phyloP scores from a whole-genome alignment of 768 basidiomycete species.

The Tricholoma saponaceum region DNA sequence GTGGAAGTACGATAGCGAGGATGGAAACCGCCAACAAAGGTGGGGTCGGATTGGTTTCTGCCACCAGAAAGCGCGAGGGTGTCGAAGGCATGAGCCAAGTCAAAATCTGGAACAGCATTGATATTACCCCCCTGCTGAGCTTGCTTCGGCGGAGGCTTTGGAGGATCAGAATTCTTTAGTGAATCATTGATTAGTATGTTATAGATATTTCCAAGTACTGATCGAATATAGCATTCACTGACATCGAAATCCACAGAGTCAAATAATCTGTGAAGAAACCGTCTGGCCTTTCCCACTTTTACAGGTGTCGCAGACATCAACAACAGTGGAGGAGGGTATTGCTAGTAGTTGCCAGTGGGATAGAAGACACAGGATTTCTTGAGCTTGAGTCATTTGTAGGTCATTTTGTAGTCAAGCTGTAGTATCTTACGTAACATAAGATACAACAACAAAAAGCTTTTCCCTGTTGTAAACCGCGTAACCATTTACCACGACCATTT shows the following conservation, averaged over 20 bases:
- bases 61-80: slow-evolving; percentile 18
- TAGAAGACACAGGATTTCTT: not conserved
- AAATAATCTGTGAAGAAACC: slow-evolving; percentile 18
- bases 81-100: slow-evolving; percentile 23
- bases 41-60: slow-evolving; percentile 4
- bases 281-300: slow-evolving; percentile 11
- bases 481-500: too few species aligned
- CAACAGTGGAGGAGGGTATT: not conserved
- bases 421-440: not conserved
- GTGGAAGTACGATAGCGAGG: not conserved
- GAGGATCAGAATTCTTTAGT: not conserved
- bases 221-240: not conserved
- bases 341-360: not conserved
- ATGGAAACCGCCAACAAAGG: slow-evolving; percentile 51
- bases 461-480: too few species aligned
- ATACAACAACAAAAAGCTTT: too few species aligned
- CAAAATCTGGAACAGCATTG: slow-evolving; percentile 3
- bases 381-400: not conserved
- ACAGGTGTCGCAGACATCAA: slow-evolving; percentile 8
- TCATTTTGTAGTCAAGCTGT: not conserved
- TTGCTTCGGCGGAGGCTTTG: slow-evolving; percentile 16
- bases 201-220: not conserved
- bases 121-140: not conserved
- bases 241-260: slow-evolving; percentile 15
- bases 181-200: not conserved